Base-by-base conservation (phyloP, 257 asterid species). In the Fraxinus anomala region DNA sequence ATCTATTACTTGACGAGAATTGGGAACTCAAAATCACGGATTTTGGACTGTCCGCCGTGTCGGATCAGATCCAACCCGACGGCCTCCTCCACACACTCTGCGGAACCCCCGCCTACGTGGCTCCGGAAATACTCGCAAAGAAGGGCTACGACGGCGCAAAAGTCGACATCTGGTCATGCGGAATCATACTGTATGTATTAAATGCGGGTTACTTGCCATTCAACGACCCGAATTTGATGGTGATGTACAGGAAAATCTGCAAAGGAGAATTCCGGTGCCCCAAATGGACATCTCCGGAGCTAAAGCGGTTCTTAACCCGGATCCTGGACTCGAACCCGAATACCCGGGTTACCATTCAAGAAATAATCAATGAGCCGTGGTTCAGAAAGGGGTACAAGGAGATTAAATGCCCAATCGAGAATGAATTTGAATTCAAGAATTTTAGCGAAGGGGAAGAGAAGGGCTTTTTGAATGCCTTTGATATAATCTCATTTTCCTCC, bases 41-140 rank as follows among this genome's bases (percentile, higher is more conserved):
- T 81, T 92, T 92, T 89, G 97, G 97, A 3, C 92, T 92, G 21
- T 86, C 93, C 76, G 96, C 97, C 3, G 84, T 89, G 19, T 82
- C 91, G 68, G 96, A 85, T 28, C 97, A 89, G 84, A 76, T 82
- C 83, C 88, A 84, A 7, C 86, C 86, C 73, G 97, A 92, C 63
- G 96, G 96, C 0, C n/a, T 90, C 76, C 91, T 92, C 70, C 96
- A 92, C 73, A 92, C 97, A 0, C 68, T 86, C 0, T 92, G 97
- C 76, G 97, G 97, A 2, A 92, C 97, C 13, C 97, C 97, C 44
- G 96, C 96, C 9, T 92, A 92, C 87, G 96, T 92, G 34, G 97
- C 97, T 1, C 97, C 97, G 24, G 97, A 92, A 74, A 76, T 92
- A 8, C 87, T 92, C 3, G 88, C 88, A 5, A 91, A 89, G 79